Percentiles rank a stretch among this genome's conserved stretches.
Conservation (phyloP, 2,329 filamentous ascomycete species). For the Botrytis elliptica region DNA sequence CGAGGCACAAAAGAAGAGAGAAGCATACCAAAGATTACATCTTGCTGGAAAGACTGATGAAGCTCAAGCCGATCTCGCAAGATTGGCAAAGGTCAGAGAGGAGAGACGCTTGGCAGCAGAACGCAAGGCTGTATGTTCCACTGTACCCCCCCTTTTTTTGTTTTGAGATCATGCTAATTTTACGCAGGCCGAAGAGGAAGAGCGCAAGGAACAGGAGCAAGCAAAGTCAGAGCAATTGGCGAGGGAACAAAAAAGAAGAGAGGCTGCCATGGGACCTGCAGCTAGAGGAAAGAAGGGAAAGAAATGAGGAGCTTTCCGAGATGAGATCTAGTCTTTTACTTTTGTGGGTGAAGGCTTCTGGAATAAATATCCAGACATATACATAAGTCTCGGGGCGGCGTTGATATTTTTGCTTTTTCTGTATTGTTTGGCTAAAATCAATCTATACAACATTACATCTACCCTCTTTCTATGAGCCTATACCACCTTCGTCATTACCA, state of each 20-base stretch:
- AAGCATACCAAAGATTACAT: constrained; percentile 87
- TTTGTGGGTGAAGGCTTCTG: constrained; percentile 4
- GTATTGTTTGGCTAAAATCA: background rate
- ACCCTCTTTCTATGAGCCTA: background rate
- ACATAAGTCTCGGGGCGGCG: background rate
- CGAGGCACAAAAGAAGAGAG: constrained; percentile 83
- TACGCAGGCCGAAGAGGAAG: constrained; percentile 41
- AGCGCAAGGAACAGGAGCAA: constrained; percentile 42
- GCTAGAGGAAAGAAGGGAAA: constrained; percentile 19
- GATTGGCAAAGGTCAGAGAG: constrained; percentile 78
- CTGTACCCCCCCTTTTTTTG: background rate
- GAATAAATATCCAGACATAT: constrained; percentile 1
- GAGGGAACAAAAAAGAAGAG: constrained; percentile 45
- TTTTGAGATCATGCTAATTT: constrained; percentile 26
- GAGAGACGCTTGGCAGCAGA: constrained; percentile 81
- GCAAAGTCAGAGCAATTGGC: constrained; percentile 48
- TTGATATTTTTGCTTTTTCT: background rate
- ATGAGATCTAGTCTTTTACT: background rate
- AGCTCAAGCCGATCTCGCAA: constrained; percentile 83
- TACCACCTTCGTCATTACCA: background rate
- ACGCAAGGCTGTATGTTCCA: constrained; percentile 68
- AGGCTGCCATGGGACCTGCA: constrained; percentile 34
- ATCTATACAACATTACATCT: background rate
- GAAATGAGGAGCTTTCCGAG: constrained; percentile 4
- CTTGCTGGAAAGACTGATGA: constrained; percentile 96